Base-by-base conservation (phyloP, 2,329 filamentous ascomycete species). In the Microcyclospora pomicola region DNA sequence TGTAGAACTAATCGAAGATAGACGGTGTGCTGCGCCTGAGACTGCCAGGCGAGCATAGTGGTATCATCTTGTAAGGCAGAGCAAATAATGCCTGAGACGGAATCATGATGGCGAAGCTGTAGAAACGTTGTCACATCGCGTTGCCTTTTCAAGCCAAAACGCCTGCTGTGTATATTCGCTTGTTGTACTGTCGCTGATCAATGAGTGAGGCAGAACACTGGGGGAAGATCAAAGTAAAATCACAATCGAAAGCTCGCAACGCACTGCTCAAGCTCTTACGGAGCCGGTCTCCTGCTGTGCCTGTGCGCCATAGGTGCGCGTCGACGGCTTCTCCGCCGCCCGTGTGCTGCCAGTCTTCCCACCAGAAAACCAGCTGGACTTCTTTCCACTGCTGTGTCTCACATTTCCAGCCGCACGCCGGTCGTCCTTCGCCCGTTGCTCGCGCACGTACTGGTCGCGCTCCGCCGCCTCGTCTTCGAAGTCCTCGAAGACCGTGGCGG, bases 401-500 rank as follows among this genome's bases (percentile, higher is more conserved):
- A 9, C 9, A 15, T n/a, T n/a, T 4, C 30, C 30, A 31, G 12
- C 14, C 9, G 30, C 12, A 6, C 12, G 30, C 4, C 12, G 12
- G 14, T 31, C 14, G 30, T n/a, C 14, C 12, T n/a, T 4, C 12
- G 30, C 30, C 30, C 9, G 12, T 31, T 31, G 30, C 9, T 31
- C 30, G 14, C 30, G 30, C 30, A 31, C 14, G 30, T 5, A 31
- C 14, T 31, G 35, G 29, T 40, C 42, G 13, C 47, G 44, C 7
- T 51, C 48, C 14, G 53, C 48, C 27, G 57, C 54, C 14, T 61
- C 56, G 28, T 62, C 60, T 28, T 62, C 59, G 31, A 63, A 60
- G 33, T 67, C 64, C 42, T 68, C 60, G 33, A 64, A 65, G 2
- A 61, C 63, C 4, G 66, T 67, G 2, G 66, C 66, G 19, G 65